A percentile compares a stretch with the other conserved stretches of the same genome.
These are phyloP conservation scores for Ophiostoma himal-ulmi DNA, from an alignment of 2,329 filamentous ascomycete species.

Conservation along the genomic window DNA sequence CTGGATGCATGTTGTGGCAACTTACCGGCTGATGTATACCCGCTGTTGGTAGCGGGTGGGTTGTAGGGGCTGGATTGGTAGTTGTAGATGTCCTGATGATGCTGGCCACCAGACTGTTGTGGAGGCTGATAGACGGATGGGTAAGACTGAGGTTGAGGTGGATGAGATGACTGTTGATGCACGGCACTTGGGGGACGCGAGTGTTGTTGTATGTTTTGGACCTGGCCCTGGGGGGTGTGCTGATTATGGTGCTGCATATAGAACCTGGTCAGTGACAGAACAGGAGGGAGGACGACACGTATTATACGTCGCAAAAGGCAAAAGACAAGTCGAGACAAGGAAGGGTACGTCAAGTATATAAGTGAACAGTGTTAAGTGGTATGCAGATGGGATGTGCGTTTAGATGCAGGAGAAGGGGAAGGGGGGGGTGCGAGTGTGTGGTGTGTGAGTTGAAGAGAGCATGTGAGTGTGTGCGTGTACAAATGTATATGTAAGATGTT, in stretches of 20 bases:
- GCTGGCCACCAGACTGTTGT: slow-evolving; percentile 45
- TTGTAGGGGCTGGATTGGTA: slow-evolving; percentile 78
- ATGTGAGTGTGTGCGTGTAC: slow-evolving; percentile 1
- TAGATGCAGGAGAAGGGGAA: slow-evolving; percentile 19
- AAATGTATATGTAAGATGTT: slow-evolving; percentile 14
- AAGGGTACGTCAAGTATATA: slow-evolving; percentile 8
- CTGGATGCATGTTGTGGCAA: slow-evolving; percentile 26
- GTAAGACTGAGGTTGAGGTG: slow-evolving; percentile 52
- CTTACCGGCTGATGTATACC: slow-evolving; percentile 83
- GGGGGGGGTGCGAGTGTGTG: slow-evolving; percentile 8
- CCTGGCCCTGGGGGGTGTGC: slow-evolving; percentile 60
- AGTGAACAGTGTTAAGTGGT: neutral
- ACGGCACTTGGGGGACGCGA: slow-evolving; percentile 55
- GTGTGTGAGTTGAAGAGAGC: neutral
- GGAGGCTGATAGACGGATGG: slow-evolving; percentile 45
- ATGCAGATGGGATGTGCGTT: slow-evolving; percentile 8
- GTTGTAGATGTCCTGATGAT: slow-evolving; percentile 67
- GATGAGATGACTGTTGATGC: slow-evolving; percentile 64
- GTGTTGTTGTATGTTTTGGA: slow-evolving; percentile 57
- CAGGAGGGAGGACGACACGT: slow-evolving; percentile 1
- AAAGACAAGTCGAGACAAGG: neutral
- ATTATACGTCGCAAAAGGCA: slow-evolving; percentile 10
- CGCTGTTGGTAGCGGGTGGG: slow-evolving; percentile 71
- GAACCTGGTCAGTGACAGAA: slow-evolving; percentile 29
- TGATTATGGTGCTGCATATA: slow-evolving; percentile 67